Evolutionary conservation across 1,284 basidiomycete species (phyloP).

Genomic region (Agaricales sp.): DNA sequence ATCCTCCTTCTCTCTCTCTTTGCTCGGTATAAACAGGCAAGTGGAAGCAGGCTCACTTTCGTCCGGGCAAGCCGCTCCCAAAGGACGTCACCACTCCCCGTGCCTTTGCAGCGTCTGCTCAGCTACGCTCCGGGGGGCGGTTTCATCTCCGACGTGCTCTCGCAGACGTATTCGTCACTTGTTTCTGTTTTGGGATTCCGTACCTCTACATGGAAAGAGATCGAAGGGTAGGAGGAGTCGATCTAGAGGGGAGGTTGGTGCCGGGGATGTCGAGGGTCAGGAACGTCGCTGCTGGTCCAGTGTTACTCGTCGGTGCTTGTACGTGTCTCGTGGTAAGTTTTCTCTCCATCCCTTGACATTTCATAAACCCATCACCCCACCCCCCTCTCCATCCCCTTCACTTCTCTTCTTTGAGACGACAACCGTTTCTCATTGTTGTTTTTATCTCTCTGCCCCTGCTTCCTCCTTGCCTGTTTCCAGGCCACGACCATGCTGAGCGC

Average conservation of each 20-base stretch:
- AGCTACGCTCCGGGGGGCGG: conserved; percentile 14
- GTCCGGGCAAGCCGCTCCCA: conserved; percentile 50
- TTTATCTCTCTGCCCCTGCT: not conserved
- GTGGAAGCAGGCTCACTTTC: conserved; percentile 65
- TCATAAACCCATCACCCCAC: too few species aligned
- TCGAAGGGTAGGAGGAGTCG: conserved; percentile 48
- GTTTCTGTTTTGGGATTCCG: conserved; percentile 62
- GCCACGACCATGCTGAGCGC: not conserved
- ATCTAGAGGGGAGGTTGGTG: too few species aligned
- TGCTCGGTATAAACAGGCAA: too few species aligned
- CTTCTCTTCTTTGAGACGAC: too few species aligned
- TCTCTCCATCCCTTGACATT: conserved; percentile 5
- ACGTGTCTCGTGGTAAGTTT: conserved; percentile 57
- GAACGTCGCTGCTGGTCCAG: not conserved
- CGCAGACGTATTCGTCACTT: conserved; percentile 46
- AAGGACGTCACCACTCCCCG: conserved; percentile 25
- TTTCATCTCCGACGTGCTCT: conserved; percentile 31
- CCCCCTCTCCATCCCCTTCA: too few species aligned
- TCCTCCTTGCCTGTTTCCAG: not conserved
- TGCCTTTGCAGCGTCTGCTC: conserved; percentile 19
- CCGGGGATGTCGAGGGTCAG: conserved; percentile 43
- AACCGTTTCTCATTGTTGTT: too few species aligned
- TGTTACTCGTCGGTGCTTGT: conserved; percentile 43
- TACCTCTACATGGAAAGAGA: conserved; percentile 51
- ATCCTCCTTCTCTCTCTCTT: conserved; percentile 1